phyloP scores from a whole-genome alignment of 805 yeast genomes.

The Phaffomyces thermotolerans region DNA sequence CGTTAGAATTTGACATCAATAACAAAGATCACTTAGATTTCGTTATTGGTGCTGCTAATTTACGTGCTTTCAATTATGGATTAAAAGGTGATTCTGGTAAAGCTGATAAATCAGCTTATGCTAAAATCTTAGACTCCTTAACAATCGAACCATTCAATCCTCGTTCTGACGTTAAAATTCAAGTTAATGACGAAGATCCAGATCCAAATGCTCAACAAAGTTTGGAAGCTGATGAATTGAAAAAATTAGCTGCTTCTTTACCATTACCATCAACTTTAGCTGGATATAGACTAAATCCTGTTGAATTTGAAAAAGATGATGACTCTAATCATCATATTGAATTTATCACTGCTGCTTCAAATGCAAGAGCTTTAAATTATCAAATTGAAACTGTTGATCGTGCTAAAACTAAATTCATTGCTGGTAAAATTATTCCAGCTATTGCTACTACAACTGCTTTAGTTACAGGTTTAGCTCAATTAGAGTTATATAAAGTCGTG shows the following conservation, averaged over 20 bases:
- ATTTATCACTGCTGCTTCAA: slow-evolving; percentile 92
- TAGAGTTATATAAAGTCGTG: slow-evolving; percentile 87
- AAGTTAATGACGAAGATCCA: slow-evolving; percentile 80
- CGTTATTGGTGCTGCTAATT: slow-evolving; percentile 81
- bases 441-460: slow-evolving; percentile 98
- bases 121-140: slow-evolving; percentile 43
- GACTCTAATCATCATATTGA: slow-evolving; percentile 95
- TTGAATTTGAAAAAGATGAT: slow-evolving; percentile 96
- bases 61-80: slow-evolving; percentile 87
- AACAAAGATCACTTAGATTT: slow-evolving; percentile 77
- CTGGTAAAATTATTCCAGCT: slow-evolving; percentile 98
- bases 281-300: slow-evolving; percentile 82
- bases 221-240: slow-evolving; percentile 57
- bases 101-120: slow-evolving; percentile 41
- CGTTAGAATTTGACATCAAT: slow-evolving; percentile 69
- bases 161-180: slow-evolving; percentile 67
- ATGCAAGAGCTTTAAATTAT: slow-evolving; percentile 90
- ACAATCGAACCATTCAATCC: slow-evolving; percentile 67
- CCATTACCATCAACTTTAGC: slow-evolving; percentile 88
- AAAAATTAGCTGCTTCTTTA: slow-evolving; percentile 61
- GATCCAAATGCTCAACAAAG: slow-evolving; percentile 61
- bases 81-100: slow-evolving; percentile 64
- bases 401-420: slow-evolving; percentile 89
- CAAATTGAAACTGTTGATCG: slow-evolving; percentile 83
- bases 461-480: slow-evolving; percentile 89